A percentile compares a stretch with the other conserved stretches of the same genome.
These are phyloP conservation scores for Moesziomyces sp. DNA, from an alignment of 1,284 basidiomycete genomes.

Conservation along the genomic window DNA sequence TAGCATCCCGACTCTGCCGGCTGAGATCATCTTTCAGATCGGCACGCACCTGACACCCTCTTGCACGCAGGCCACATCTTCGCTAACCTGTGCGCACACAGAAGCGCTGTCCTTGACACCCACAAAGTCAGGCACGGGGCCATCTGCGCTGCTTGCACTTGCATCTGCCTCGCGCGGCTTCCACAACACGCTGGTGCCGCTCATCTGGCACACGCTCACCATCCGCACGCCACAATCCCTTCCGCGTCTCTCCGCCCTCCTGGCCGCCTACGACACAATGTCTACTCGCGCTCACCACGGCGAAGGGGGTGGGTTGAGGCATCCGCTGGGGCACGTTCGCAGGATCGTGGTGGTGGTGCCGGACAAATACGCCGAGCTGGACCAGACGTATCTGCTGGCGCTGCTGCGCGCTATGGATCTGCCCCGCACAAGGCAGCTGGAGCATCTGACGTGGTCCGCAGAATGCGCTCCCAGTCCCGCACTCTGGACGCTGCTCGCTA, in stretches of 20 bases:
- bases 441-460: slow-evolving; percentile 25
- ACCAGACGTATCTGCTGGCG: slow-evolving; percentile 22
- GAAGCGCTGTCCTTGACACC: background rate
- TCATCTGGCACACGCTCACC: slow-evolving; percentile 28
- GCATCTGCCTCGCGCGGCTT: slow-evolving; percentile 10
- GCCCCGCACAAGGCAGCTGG: slow-evolving; percentile 10
- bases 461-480: slow-evolving; percentile 21
- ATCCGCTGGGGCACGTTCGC: slow-evolving; percentile 17
- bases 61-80: background rate
- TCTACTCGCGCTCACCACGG: background rate
- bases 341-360: slow-evolving; percentile 18
- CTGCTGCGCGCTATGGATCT: slow-evolving; percentile 26
- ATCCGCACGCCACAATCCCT: slow-evolving; percentile 31
- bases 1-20: slow-evolving; percentile 11
- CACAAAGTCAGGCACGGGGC: background rate
- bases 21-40: slow-evolving; percentile 29
- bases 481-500: slow-evolving; percentile 17
- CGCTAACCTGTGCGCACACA: slow-evolving; percentile 12
- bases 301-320: background rate
- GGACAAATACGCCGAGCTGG: slow-evolving; percentile 29
- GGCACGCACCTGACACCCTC: slow-evolving; percentile 4
- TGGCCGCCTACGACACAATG: slow-evolving; percentile 21
- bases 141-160: slow-evolving; percentile 8
- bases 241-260: slow-evolving; percentile 11
- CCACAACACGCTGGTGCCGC: slow-evolving; percentile 14